These are phyloP conservation scores for Ogataea haglerorum DNA, from an alignment of 805 yeast genomes.

Conservation along the genomic window DNA sequence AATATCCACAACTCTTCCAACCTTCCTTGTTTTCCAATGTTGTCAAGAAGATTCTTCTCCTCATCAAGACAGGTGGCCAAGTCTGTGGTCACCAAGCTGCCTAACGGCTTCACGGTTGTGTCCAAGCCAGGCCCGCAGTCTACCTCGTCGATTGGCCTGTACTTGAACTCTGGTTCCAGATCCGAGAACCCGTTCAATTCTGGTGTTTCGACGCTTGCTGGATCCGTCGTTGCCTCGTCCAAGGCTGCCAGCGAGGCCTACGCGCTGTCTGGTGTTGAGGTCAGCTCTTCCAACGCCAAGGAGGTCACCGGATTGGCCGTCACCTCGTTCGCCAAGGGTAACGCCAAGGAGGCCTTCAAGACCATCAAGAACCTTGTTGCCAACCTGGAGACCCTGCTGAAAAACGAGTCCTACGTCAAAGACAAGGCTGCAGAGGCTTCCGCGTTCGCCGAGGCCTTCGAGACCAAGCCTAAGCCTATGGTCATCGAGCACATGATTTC, in stretches of 20 bases:
- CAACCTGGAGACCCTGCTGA: conserved; percentile 34
- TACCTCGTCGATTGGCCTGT: conserved; percentile 65
- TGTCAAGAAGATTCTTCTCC: conserved; percentile 56
- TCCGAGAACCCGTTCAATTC: conserved; percentile 78
- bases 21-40: conserved; percentile 24
- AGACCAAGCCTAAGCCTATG: conserved; percentile 50
- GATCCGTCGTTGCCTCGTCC: conserved; percentile 44
- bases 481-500: conserved; percentile 75
- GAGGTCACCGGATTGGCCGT: conserved; percentile 62
- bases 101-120: conserved; percentile 74
- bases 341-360: conserved; percentile 49
- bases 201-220: conserved; percentile 69
- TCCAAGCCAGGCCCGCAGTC: conserved; percentile 59
- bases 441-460: conserved; percentile 50
- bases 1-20: conserved; percentile 7
- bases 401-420: conserved; percentile 42
- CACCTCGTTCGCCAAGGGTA: conserved; percentile 60
- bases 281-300: conserved; percentile 52
- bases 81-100: conserved; percentile 66
- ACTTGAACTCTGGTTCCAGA: conserved; percentile 74
- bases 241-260: conserved; percentile 32
- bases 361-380: conserved; percentile 45
- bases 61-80: conserved; percentile 46
- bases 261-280: conserved; percentile 50
- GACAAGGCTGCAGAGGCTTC: conserved; percentile 46